Evolutionary conservation across 169 alveolate genomes (phyloP).

Genomic region (Fabrea salina): DNA sequence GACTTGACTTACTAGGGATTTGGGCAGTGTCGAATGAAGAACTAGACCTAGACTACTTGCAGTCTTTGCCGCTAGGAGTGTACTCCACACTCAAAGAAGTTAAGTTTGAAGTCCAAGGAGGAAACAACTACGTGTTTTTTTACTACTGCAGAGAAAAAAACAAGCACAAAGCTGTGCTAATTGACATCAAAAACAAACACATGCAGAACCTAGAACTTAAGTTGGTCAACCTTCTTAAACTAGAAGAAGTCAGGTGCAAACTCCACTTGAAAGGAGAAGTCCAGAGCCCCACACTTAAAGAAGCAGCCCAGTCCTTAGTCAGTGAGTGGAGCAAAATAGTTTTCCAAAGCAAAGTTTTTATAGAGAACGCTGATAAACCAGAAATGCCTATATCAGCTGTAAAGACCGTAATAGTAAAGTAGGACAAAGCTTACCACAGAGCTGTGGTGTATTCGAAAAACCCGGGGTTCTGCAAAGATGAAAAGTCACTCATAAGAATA

Average conservation of each 20-base stretch:
- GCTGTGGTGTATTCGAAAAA: neutral
- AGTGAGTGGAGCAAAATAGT: neutral
- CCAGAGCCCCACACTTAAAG: neutral
- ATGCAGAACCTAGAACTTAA: neutral
- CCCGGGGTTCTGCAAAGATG: slow-evolving; percentile 14
- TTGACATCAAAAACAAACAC: neutral
- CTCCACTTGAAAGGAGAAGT: neutral
- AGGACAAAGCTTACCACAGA: neutral
- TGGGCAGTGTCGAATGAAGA: slow-evolving; percentile 8
- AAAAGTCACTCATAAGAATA: neutral
- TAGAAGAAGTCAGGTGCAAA: slow-evolving; percentile 23
- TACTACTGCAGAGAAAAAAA: neutral
- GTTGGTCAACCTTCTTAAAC: neutral
- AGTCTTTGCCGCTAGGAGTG: neutral
- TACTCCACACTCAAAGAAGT: neutral
- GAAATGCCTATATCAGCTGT: neutral
- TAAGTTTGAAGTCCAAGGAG: neutral
- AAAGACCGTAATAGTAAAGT: neutral
- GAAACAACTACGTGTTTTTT: neutral
- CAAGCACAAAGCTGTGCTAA: neutral
- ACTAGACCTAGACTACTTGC: neutral
- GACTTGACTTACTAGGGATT: neutral
- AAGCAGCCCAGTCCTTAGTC: neutral
- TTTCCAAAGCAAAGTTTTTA: neutral
- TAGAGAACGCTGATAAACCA: neutral